Evolutionary conservation across 176 grass and related monocot genomes (phyloP).

Genomic region (Secale cereale): DNA sequence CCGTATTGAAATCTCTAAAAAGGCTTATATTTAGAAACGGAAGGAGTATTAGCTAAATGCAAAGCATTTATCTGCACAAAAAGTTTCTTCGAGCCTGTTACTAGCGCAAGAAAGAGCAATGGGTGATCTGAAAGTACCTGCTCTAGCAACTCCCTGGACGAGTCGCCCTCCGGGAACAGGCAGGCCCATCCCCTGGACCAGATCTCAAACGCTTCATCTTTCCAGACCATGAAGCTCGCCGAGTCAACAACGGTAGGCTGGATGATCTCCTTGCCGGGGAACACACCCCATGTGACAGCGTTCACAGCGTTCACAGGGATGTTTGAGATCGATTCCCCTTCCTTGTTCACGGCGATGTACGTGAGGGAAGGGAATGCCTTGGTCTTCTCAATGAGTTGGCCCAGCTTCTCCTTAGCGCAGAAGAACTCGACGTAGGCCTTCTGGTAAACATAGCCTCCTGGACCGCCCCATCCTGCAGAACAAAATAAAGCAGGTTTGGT

Average conservation of each 20-base stretch:
- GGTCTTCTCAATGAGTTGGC: constrained; percentile 49
- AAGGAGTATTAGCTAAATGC: background rate
- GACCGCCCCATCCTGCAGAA: constrained; percentile 73
- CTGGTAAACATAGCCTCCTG: constrained; percentile 85
- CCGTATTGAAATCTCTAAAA: no score
- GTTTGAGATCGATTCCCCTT: constrained; percentile 52
- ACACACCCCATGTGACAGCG: constrained; percentile 86
- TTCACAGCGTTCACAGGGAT: constrained; percentile 52
- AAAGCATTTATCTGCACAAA: background rate
- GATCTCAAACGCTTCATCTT: constrained; percentile 85
- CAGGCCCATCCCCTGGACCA: constrained; percentile 66
- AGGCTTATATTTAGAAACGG: no score
- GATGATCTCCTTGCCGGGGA: constrained; percentile 79
- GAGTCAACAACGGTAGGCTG: constrained; percentile 64
- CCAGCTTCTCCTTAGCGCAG: constrained; percentile 65
- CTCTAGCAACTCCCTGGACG: constrained; percentile 62
- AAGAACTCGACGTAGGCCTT: constrained; percentile 89
- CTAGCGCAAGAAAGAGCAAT: background rate
- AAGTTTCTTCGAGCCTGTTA: background rate
- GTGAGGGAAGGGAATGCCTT: constrained; percentile 65
- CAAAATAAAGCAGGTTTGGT: background rate
- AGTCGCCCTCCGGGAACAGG: constrained; percentile 62
- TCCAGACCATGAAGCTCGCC: constrained; percentile 80
- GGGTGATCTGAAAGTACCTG: constrained; percentile 33
- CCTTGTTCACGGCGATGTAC: constrained; percentile 71